phyloP scores from a whole-genome alignment of 148 eudicot genomes.

The Rheum nobile region DNA sequence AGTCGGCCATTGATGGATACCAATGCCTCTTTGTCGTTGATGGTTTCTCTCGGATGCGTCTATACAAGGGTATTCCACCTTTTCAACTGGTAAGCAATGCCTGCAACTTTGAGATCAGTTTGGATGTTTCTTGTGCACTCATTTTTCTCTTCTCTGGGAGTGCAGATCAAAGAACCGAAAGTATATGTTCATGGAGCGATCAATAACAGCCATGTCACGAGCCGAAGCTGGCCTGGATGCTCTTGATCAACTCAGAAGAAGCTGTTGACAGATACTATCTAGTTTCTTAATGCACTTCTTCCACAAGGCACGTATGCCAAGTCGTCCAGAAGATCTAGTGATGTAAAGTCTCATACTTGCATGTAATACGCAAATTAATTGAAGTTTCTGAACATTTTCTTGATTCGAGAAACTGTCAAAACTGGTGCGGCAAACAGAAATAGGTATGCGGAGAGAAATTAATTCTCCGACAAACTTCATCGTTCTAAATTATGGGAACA shows the following conservation, averaged over 20 bases:
- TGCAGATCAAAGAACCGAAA: conserved; percentile 65
- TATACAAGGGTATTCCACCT: conserved; percentile 46
- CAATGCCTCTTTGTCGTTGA: conserved; percentile 46
- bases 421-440: too few species aligned
- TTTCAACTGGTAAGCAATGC: conserved; percentile 41
- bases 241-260: not conserved
- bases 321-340: not conserved
- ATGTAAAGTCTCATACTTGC: not conserved
- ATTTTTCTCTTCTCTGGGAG: not conserved
- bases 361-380: not conserved
- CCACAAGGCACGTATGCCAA: too few species aligned
- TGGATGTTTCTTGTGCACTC: not conserved
- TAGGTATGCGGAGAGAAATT: too few species aligned
- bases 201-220: conserved; percentile 22
- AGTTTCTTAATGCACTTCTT: too few species aligned
- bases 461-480: not conserved
- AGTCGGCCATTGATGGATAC: conserved; percentile 42
- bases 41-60: conserved; percentile 51
- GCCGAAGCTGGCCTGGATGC: conserved; percentile 62
- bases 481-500: not conserved
- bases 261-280: not conserved
- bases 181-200: conserved; percentile 50
- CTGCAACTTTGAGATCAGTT: not conserved
- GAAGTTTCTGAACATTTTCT: too few species aligned
- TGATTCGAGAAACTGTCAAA: too few species aligned